Percentiles rank a stretch among this genome's conserved stretches.
Conservation (phyloP, 2,329 filamentous ascomycete genomes). For the Mycogone perniciosa region DNA sequence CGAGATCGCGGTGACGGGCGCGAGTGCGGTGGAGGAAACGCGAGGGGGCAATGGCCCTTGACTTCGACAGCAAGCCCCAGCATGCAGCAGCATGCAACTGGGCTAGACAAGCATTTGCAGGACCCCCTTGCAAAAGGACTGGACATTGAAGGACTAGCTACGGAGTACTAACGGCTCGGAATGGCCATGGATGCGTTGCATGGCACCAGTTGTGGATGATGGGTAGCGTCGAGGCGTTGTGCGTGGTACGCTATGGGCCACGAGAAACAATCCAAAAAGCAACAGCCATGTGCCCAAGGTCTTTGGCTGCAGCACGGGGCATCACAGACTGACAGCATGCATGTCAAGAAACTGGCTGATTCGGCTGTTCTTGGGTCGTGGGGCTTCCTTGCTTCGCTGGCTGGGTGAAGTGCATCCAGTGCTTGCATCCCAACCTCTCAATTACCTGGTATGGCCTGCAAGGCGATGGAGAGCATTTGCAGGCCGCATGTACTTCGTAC, state of each 20-base stretch:
- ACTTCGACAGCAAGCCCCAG: constrained; percentile 1
- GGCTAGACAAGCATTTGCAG: constrained; percentile 8
- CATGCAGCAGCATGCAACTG: constrained; percentile 6
- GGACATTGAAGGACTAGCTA: constrained; percentile 9
- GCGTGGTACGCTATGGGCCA: background rate
- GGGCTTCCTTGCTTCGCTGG: constrained; percentile 6
- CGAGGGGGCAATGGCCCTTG: background rate
- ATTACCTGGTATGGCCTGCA: constrained; percentile 1
- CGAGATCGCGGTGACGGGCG: too few relatives aligned
- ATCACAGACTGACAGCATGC: constrained; percentile 2
- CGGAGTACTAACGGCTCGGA: background rate
- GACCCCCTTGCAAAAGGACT: constrained; percentile 3
- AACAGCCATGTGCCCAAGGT: background rate
- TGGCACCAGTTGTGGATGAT: constrained; percentile 2
- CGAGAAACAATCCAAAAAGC: background rate
- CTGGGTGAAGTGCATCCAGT: constrained; percentile 2
- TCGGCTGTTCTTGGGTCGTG: constrained; percentile 7
- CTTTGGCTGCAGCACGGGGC: background rate
- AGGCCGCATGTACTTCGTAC: too few relatives aligned
- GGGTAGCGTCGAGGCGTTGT: background rate
- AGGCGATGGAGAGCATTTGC: background rate
- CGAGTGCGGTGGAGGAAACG: too few relatives aligned
- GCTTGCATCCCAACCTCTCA: constrained; percentile 5
- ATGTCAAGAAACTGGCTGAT: constrained; percentile 6
- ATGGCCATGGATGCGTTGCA: constrained; percentile 2